Base-by-base conservation (phyloP, 2,329 filamentous ascomycete genomes). In the Didymella arachidicola region DNA sequence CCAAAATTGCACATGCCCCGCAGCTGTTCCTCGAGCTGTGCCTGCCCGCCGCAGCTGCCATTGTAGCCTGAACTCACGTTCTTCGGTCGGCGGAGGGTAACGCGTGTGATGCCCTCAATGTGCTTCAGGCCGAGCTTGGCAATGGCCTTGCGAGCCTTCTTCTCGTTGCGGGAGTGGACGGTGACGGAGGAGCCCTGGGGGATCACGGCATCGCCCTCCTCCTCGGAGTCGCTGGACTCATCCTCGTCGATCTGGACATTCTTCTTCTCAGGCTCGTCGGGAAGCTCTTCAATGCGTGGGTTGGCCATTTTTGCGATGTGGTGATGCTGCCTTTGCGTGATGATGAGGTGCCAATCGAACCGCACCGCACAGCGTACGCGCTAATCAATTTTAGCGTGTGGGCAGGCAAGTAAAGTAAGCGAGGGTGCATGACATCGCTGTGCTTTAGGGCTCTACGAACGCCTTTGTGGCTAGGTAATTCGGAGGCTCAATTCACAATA, bases 61-160 rank as follows among this genome's bases (percentile, higher is more conserved):
- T 69, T 69, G 61, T 49, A 27, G 18, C n/a, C 18, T 48, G 34
- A 52, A 57, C 93, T 86, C 85, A 97, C 94, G 85, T 97, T 97
- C 89, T 99, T 99, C 75, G 96, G 96, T 81, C 96, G 88, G 83
- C 95, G 91, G 78, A 99, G 89, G 70, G 96, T 99, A 75, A 99
- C 96, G 78, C 95, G 90, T 76, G 95, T 99, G 82, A 99, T 99
- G 79, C 95, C 96, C 77, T 91, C 90, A 71, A 99, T 90, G 78
- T 94, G 93, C 86, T 92, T 95, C 79, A 99, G 85, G 79, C 96
- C 93, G 78, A 98, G 89, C 89, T 99, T 99, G 81, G 93, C 91
- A 79, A 99, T 96, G 77, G 93, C 93, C 88, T 99, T 99, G 84
- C 95, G 90, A 75, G 95, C 96, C 89, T 99, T 99, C 91, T 99